Evolutionary conservation across 148 eudicot genomes (phyloP), one percentile per base, ranked within the genome.

Genomic region (Rheum nobile): DNA sequence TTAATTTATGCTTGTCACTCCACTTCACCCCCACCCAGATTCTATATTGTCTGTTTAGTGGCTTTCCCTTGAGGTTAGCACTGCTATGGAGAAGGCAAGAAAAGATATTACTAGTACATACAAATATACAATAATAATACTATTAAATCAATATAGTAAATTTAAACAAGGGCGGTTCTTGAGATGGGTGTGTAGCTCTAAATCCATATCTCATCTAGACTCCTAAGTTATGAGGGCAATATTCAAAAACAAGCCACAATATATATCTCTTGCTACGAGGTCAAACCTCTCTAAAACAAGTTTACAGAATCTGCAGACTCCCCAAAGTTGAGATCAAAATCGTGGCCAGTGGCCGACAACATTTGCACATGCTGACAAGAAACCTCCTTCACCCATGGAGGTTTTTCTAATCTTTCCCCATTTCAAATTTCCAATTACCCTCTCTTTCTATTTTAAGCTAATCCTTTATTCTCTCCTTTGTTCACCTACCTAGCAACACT

Each of bases 11-110:
- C 16, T 57, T 57, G 67, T 57, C 67, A 57, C 67, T 57, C 67
- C 67, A 57, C 67, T 24, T 57, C 67, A 57, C 67, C 67, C 67
- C 67, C 34, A 57, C 67, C 67, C 67, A 57, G 32, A 57, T 57
- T 57, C 67, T 57, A 57, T 2, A 28, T 57, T 57, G 67, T 57
- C 67, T 28, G 32, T 2, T n/a, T 57, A 26, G 34, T 57, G 31
- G 32, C 67, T 57, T 57, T 57, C 67, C 67, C 67, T 57, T 57
- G 14, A 28, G 67, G 34, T 57, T 57, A 57, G 5, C 67, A 57
- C 32, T 57, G 67, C 29, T 17, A 26, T 57, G 67, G 67, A n/a
- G 8, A 50, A 50, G 57, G 24, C 10, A n/a, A 21, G 57, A 50
- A 48, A 50, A 50, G 57, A 50, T 50, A 50, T 19, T 47, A 47